Evolutionary conservation across 768 basidiomycete species (phyloP).

Genomic region (Austroboletus eburneus): DNA sequence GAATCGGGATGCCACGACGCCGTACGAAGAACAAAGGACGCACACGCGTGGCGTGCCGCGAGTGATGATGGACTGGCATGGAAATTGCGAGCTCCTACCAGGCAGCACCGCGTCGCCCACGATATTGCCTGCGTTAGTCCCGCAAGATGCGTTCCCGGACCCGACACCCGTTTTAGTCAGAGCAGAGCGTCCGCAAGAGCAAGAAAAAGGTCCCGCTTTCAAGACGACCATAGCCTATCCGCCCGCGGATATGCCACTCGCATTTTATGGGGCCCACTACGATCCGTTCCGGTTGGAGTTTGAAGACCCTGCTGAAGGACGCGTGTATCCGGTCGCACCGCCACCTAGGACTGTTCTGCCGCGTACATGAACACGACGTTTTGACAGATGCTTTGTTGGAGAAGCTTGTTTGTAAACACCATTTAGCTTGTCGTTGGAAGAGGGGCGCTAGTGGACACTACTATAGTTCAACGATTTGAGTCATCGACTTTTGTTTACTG

Average conservation of each 20-base stretch:
- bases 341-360: slow-evolving; percentile 1
- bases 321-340: slow-evolving; percentile 8
- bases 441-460: too few species aligned
- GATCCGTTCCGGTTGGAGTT: slow-evolving; percentile 22
- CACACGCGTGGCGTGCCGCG: neutral
- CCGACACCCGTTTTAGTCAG: slow-evolving; percentile 10
- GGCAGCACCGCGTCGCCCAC: neutral
- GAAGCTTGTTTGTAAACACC: slow-evolving; percentile 11
- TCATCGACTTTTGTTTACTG: too few species aligned
- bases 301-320: neutral
- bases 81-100: slow-evolving; percentile 16
- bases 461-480: too few species aligned
- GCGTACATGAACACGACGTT: slow-evolving; percentile 9
- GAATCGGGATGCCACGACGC: neutral
- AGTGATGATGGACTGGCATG: slow-evolving; percentile 17
- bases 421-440: neutral
- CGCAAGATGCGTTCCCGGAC: slow-evolving; percentile 22
- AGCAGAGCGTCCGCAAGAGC: neutral
- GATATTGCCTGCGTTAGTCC: slow-evolving; percentile 7
- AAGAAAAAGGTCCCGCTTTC: neutral
- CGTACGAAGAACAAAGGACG: slow-evolving; percentile 1
- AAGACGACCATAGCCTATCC: neutral
- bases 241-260: neutral
- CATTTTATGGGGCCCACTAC: slow-evolving; percentile 10
- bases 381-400: slow-evolving; percentile 11